A percentile compares a stretch with the other conserved stretches of the same genome.
Evolutionary conservation across 2,329 filamentous ascomycete species (phyloP).

Genomic region (Rhytidhysteron rufulum): DNA sequence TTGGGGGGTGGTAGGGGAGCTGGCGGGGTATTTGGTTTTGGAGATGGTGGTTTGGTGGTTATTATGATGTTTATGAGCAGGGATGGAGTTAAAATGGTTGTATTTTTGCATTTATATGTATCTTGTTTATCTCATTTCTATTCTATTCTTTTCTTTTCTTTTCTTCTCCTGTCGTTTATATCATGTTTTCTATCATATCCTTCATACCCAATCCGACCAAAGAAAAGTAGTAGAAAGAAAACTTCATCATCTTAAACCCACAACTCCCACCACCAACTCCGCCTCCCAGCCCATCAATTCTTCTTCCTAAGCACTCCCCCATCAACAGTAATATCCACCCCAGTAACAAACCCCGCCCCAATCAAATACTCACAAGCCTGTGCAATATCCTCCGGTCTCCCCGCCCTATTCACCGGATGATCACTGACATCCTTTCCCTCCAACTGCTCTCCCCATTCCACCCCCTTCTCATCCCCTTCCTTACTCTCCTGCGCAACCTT

Average conservation of each 20-base stretch:
- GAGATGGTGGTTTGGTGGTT: not conserved
- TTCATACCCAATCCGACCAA: no score
- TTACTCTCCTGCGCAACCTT: conserved; percentile 47
- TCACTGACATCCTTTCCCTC: conserved; percentile 40
- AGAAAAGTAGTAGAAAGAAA: no score
- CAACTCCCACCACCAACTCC: no score
- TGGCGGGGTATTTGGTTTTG: no score
- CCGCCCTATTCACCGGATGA: conserved; percentile 44
- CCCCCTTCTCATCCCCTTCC: conserved; percentile 41
- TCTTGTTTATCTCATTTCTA: no score
- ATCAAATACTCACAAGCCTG: conserved; percentile 42
- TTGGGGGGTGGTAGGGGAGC: no score
- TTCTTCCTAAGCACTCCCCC: conserved; percentile 36
- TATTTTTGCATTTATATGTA: not conserved
- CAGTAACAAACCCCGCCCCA: conserved; percentile 36
- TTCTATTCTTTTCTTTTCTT: no score
- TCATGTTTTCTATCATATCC: no score
- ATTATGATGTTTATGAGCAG: not conserved
- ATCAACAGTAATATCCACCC: conserved; percentile 35
- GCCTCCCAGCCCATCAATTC: conserved; percentile 3
- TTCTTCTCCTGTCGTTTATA: no score
- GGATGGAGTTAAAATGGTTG: not conserved
- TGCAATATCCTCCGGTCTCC: conserved; percentile 44
- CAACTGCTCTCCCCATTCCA: conserved; percentile 33
- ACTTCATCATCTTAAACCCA: no score